Evolutionary conservation across 2,329 filamentous ascomycete species (phyloP), one percentile per base, ranked within the genome.

Genomic region (Aspergillus chevalieri): DNA sequence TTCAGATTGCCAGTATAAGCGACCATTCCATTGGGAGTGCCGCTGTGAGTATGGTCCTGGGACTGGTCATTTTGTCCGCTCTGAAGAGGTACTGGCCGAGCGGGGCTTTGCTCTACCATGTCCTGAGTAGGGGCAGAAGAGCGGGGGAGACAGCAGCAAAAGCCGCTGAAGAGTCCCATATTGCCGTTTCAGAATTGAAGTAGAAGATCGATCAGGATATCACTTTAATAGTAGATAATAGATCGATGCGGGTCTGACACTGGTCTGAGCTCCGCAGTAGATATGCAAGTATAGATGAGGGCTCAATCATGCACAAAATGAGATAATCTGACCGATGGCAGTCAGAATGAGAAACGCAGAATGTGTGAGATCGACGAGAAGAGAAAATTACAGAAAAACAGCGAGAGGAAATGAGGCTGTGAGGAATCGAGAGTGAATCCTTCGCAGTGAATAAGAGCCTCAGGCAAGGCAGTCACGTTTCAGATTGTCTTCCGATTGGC

Each of bases 381-480:
- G 39, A 30, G 47, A 41, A 49, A 47, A 49, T 52, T 49, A 47
- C 49, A 50, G 46, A 17, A 47, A 46, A 46, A 38, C 36, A 51
- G 22, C 52, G 39, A 46, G n/a, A 43, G 51, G 47, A 39, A 22
- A 15, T 34, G 41, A 48, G 46, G 44, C 43, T 24, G 21, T 28
- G 26, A 30, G 26, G 26, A 42, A 24, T 24, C 9, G 3, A 19
- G 7, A 14, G 12, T n/a, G 19, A 19, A 42, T 22, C 34, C 33
- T 15, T 36, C 34, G 3, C 10, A 30, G 26, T 30, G 36, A 39
- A 39, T 39, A 39, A 42, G 43, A 47, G 22, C 57, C 53, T 61
- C 62, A 65, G 63, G 63, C 63, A 65, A 65, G 63, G 63, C 63
- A 65, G 60, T 61, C 55, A 59, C 28, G 56, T 64, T 64, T 49